Evolutionary conservation across 2,329 filamentous ascomycete species (phyloP), one percentile per base, ranked within the genome.

Genomic region (Pestalotiopsis sp.): DNA sequence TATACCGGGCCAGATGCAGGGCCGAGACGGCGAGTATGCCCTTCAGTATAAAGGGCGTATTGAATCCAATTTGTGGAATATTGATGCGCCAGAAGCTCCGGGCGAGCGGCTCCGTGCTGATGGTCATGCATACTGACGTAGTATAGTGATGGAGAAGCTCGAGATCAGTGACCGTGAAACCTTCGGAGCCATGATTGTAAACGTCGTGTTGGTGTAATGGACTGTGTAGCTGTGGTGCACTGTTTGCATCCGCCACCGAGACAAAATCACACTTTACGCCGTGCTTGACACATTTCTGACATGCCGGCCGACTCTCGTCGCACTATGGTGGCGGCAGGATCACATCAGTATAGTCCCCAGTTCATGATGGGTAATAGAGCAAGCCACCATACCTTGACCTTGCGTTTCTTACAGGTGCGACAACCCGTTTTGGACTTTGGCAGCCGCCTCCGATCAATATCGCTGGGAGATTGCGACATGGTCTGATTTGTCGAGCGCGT

Each of bases 81-180:
- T 78, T 78, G 36, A 80, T 71, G n/a, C 77, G 77, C 79, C 79
- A 83, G 5, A 82, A 70, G 6, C 74, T 73, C 52, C 78, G 78
- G 3, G 81, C 65, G 1, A 71, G 63, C 1, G 79, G 75, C 39
- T 77, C 73, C 1, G 72, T 74, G 4, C 77, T 75, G n/a, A 83
- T 70, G 3, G 80, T 81, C 58, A 76, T 74, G 17, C 75, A 77
- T 3, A 81, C 82, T 6, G 79, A 80, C 1, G 77, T 78, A 39
- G 75, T 75, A 68, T 78, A 83, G 67, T 83, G 79, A 66, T 83
- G 81, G 1, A 83, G 73, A 3, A 83, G 73, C 67, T 83, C 81
- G n/a, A 82, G 71, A 64, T 82, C 80, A 13, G 20, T 36, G 20
- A 57, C 20, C 7, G 49, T 66, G 64, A 66, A 66, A 11, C 45